phyloP scores from a whole-genome alignment of 2,329 filamentous ascomycete genomes.

The Xylaria hypoxylon region DNA sequence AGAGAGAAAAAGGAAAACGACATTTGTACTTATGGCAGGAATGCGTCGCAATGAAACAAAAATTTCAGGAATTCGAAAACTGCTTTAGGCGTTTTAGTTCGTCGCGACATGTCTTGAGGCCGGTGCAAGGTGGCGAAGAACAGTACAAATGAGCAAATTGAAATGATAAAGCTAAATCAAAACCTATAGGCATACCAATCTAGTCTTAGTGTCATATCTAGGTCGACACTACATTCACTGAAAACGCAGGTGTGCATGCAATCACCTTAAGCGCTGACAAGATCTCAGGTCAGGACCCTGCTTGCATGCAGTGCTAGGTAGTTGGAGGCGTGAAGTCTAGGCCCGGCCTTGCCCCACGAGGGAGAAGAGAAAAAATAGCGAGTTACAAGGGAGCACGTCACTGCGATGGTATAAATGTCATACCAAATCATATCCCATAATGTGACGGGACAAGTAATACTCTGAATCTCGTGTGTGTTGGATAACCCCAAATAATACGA shows the following conservation, averaged over 20 bases:
- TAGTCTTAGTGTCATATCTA: constrained; percentile 19
- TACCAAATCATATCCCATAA: not conserved
- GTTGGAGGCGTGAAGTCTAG: constrained; percentile 5
- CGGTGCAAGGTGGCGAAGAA: not conserved
- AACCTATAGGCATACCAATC: not conserved
- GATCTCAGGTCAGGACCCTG: constrained; percentile 19
- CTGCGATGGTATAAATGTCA: not conserved
- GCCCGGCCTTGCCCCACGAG: not conserved
- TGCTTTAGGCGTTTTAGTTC: not conserved
- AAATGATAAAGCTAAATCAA: constrained; percentile 6
- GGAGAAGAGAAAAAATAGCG: not conserved
- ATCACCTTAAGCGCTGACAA: constrained; percentile 10
- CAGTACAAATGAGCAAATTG: not conserved
- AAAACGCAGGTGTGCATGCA: constrained; percentile 5
- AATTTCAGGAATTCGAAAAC: not conserved
- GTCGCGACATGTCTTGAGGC: not conserved
- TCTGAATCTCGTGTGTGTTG: not conserved
- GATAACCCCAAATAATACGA: not conserved
- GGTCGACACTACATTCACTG: constrained; percentile 3
- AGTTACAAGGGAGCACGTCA: not conserved
- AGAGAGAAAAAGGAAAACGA: constrained; percentile 13
- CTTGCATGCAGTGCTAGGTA: constrained; percentile 16
- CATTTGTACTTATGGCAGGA: constrained; percentile 11
- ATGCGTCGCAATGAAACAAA: constrained; percentile 14
- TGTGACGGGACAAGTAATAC: not conserved